Conservation (phyloP, 177 flowering plant species). For the Vitis hybrid region DNA sequence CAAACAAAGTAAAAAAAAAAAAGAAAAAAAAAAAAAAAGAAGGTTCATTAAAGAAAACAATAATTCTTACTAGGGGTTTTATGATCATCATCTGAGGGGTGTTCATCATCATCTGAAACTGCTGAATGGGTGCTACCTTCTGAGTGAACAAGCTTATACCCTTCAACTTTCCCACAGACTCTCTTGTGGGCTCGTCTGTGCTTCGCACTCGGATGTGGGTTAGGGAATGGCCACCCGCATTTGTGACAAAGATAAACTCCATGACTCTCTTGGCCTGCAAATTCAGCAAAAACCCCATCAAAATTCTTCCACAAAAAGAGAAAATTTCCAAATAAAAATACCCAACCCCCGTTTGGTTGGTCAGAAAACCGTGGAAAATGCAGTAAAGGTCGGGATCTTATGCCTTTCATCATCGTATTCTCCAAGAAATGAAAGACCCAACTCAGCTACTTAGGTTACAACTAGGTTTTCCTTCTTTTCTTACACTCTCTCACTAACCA, state of each 20-base stretch:
- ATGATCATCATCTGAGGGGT: conserved; percentile 49
- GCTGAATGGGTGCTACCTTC: conserved; percentile 25
- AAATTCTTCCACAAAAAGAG: not conserved
- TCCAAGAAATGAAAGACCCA: too few species aligned
- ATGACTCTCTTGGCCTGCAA: conserved; percentile 53
- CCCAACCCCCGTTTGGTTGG: too few species aligned
- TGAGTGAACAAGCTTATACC: conserved; percentile 35
- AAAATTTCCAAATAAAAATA: not conserved
- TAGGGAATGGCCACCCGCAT: conserved; percentile 88
- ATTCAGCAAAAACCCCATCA: conserved; percentile 2
- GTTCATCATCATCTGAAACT: conserved; percentile 39
- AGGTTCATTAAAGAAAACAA: not conserved
- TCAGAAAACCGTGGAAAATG: too few species aligned
- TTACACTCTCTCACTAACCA: too few species aligned
- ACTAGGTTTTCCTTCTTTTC: too few species aligned
- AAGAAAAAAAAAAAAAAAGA: not conserved
- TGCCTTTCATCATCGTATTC: too few species aligned
- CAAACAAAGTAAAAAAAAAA: not conserved
- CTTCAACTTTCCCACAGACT: conserved; percentile 71
- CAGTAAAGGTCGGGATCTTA: too few species aligned
- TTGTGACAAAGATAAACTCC: conserved; percentile 56
- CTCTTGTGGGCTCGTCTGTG: conserved; percentile 79
- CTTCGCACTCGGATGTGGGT: conserved; percentile 79
- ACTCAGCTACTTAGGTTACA: too few species aligned
- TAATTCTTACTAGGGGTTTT: conserved; percentile 41